Evolutionary conservation across 306 rosid genomes (phyloP).

Genomic region (Canavalia ensiformis): DNA sequence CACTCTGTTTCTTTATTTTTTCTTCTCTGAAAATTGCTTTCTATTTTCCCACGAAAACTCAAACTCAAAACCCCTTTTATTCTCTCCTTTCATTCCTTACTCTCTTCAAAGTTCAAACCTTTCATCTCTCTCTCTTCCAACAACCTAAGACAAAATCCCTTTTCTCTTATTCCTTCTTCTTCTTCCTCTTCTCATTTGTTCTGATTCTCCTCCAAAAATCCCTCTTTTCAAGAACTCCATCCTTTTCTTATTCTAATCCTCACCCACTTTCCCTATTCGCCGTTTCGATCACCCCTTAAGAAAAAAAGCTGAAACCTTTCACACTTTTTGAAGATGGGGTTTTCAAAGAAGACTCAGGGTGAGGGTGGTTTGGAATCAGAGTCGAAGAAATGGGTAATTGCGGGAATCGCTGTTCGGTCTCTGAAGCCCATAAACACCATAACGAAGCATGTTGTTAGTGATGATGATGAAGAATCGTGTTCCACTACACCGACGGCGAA

Average conservation of each 20-base stretch:
- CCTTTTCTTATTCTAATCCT: conserved; percentile 25
- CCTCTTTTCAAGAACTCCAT: conserved; percentile 39
- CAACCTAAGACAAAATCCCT: conserved; percentile 60
- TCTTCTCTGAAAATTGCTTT: conserved; percentile 43
- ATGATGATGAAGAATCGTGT: conserved; percentile 51
- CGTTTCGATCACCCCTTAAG: not conserved
- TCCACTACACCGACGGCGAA: conserved; percentile 86
- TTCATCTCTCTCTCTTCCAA: conserved; percentile 37
- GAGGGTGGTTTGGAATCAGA: conserved; percentile 76
- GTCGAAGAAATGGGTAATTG: conserved; percentile 78
- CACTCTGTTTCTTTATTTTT: conserved; percentile 27
- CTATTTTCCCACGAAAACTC: conserved; percentile 48
- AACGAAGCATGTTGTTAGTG: conserved; percentile 43
- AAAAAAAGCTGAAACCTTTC: conserved; percentile 21
- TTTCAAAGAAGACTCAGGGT: conserved; percentile 75
- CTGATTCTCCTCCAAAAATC: conserved; percentile 51
- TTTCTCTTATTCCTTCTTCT: conserved; percentile 68
- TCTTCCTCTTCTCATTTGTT: conserved; percentile 46
- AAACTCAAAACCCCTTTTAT: conserved; percentile 8
- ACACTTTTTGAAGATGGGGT: conserved; percentile 65
- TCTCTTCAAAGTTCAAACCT: conserved; percentile 30
- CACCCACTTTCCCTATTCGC: conserved; percentile 43
- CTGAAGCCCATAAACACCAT: conserved; percentile 72
- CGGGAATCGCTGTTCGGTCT: conserved; percentile 71
- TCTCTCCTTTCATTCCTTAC: too few relatives aligned